Conservation (phyloP, 306 rosid genomes). For the Prunus armeniaca region DNA sequence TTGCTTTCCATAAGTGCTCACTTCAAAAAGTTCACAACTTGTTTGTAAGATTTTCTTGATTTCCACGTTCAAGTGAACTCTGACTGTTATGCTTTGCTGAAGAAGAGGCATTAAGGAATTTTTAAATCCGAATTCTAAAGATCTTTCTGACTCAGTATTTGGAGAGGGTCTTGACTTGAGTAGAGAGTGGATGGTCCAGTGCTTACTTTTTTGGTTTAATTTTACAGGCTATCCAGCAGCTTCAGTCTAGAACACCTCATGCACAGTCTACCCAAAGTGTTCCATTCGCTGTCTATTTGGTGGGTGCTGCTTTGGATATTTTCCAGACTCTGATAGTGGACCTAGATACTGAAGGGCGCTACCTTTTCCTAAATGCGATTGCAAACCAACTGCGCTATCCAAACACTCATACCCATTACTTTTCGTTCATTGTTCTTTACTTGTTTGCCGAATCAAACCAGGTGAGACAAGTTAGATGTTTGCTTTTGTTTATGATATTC, state of each 20-base stretch:
- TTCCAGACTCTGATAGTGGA: slow-evolving; percentile 70
- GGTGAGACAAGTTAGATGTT: slow-evolving; percentile 33
- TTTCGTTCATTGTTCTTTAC: slow-evolving; percentile 87
- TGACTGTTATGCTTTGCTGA: not conserved
- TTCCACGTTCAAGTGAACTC: not conserved
- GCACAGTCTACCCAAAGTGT: slow-evolving; percentile 58
- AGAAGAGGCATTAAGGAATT: not conserved
- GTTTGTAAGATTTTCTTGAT: not conserved
- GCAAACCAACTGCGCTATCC: slow-evolving; percentile 99
- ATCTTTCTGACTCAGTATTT: not conserved
- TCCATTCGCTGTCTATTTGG: slow-evolving; percentile 71
- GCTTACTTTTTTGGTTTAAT: slow-evolving; percentile 12
- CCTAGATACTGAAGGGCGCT: slow-evolving; percentile 95
- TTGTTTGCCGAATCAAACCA: slow-evolving; percentile 89
- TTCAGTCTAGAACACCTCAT: slow-evolving; percentile 72
- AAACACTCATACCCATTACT: slow-evolving; percentile 95
- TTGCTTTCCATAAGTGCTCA: not conserved
- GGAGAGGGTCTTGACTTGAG: not conserved
- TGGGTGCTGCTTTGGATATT: slow-evolving; percentile 91
- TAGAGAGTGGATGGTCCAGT: not conserved
- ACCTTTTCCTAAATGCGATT: slow-evolving; percentile 91
- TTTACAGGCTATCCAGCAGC: slow-evolving; percentile 88
- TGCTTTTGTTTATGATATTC: not conserved
- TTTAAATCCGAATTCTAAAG: not conserved
- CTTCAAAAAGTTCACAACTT: not conserved